Evolutionary conservation across 192 early-diverging fungal species (phyloP).

Genomic region (Gorgonomyces haynaldii): DNA sequence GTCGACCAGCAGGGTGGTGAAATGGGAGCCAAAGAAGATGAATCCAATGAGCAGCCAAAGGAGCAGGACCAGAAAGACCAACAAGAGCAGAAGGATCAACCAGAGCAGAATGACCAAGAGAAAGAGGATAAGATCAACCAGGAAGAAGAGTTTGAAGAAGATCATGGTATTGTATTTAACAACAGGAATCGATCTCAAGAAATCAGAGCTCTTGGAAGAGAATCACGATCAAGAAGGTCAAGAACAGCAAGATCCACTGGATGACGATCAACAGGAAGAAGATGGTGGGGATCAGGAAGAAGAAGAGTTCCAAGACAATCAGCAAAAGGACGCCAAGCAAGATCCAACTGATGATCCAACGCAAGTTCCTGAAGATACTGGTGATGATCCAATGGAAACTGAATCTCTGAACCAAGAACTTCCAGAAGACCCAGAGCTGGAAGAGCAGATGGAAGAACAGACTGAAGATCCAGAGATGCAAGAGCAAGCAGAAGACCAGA

Average conservation of each 20-base stretch:
- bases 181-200: too few species aligned
- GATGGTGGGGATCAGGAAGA: constrained; percentile 45
- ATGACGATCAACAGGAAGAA: constrained; percentile 14
- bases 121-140: constrained; percentile 29
- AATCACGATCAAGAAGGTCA: not conserved
- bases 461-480: constrained; percentile 23
- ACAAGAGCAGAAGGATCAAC: too few species aligned
- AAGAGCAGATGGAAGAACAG: constrained; percentile 24
- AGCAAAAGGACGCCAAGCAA: constrained; percentile 33
- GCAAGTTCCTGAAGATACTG: constrained; percentile 27
- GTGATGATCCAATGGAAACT: constrained; percentile 6
- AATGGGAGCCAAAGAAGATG: constrained; percentile 12
- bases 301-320: constrained; percentile 34
- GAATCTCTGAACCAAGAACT: constrained; percentile 22
- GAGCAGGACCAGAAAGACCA: not conserved
- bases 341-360: constrained; percentile 9
- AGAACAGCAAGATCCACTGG: not conserved
- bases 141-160: constrained; percentile 37
- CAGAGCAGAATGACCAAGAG: constrained; percentile 5
- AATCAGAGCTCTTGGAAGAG: constrained; percentile 3
- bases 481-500: constrained; percentile 35
- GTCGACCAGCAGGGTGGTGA: constrained; percentile 25
- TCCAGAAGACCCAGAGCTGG: constrained; percentile 19
- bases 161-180: too few species aligned
- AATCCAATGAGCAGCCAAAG: constrained; percentile 10